Evolutionary conservation across 257 asterid species (phyloP).

Genomic region (Asclepias syriaca): DNA sequence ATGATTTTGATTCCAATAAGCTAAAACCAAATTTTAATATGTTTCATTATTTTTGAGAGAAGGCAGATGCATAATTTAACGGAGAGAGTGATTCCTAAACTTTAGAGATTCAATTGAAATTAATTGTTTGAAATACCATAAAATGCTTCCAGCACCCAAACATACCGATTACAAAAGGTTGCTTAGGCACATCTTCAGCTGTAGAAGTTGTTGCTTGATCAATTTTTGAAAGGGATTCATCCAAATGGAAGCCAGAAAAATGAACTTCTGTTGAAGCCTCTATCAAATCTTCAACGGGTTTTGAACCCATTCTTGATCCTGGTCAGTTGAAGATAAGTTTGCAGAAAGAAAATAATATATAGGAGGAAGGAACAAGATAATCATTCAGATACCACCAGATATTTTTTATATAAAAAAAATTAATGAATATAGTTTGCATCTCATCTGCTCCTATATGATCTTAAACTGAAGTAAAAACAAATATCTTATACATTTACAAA

Average conservation of each 20-base stretch:
- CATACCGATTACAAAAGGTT: conserved; percentile 91
- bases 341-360: conserved; percentile 1
- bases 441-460: background rate
- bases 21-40: background rate
- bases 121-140: background rate
- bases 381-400: background rate
- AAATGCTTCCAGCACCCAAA: background rate
- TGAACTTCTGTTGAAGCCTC: conserved; percentile 92
- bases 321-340: conserved; percentile 15
- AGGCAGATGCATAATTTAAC: background rate
- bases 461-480: background rate
- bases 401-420: no score
- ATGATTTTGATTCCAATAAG: background rate
- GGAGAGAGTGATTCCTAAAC: background rate
- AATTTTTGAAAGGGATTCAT: conserved; percentile 30
- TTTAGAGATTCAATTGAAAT: background rate
- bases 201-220: conserved; percentile 54
- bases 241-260: conserved; percentile 86
- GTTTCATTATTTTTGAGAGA: background rate
- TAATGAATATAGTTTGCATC: no score
- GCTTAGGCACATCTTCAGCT: conserved; percentile 53
- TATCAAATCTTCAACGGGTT: conserved; percentile 79
- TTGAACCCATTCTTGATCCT: conserved; percentile 64
- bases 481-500: background rate
- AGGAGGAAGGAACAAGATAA: conserved; percentile 7